Percentiles rank a stretch among this genome's conserved stretches.
These are phyloP conservation scores for Fusarium praegraminearum DNA, from an alignment of 2,329 filamentous ascomycete genomes.

Conservation along the genomic window DNA sequence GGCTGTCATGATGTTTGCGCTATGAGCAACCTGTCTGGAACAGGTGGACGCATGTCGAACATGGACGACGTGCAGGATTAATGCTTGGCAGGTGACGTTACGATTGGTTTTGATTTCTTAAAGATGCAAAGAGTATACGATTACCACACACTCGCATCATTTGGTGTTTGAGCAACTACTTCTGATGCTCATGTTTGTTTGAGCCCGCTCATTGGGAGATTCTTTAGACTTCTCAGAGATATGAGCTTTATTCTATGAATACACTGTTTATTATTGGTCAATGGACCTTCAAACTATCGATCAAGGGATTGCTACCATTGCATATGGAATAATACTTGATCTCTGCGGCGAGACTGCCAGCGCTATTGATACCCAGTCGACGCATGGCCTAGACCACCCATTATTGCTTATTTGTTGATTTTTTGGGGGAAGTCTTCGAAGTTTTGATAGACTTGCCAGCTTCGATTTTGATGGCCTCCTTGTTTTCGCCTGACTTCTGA, in stretches of 20 bases:
- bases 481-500: neutral
- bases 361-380: neutral
- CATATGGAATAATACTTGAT: neutral
- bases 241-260: constrained; percentile 29
- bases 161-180: constrained; percentile 18
- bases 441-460: neutral
- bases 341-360: neutral
- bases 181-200: constrained; percentile 24
- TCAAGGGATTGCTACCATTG: neutral
- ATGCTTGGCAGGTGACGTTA: constrained; percentile 23
- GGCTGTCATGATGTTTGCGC: constrained; percentile 52
- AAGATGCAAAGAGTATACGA: constrained; percentile 39
- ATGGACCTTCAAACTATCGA: neutral
- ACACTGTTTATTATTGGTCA: constrained; percentile 29
- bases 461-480: constrained; percentile 4
- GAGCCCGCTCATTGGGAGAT: constrained; percentile 19
- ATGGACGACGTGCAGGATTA: constrained; percentile 26
- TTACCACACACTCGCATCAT: constrained; percentile 28
- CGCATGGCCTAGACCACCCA: neutral
- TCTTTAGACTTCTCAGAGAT: constrained; percentile 10
- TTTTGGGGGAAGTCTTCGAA: neutral
- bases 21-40: constrained; percentile 31
- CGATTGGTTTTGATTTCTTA: constrained; percentile 28
- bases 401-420: neutral
- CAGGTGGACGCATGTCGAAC: neutral